These are phyloP conservation scores for Brassica juncea DNA, from an alignment of 345 rosid genomes.

Conservation along the genomic window DNA sequence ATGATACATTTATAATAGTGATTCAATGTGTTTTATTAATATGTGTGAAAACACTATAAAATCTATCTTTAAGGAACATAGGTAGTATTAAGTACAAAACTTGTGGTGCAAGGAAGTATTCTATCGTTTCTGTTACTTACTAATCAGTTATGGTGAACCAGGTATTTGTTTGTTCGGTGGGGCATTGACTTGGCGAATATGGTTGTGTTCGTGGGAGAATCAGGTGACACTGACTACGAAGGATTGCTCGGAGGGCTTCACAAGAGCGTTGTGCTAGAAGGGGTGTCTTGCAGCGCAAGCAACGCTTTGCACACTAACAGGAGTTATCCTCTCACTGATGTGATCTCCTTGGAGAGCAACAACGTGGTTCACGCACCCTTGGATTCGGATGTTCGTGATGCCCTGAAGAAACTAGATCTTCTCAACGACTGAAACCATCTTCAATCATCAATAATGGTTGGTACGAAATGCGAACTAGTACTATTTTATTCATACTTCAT, in stretches of 20 bases:
- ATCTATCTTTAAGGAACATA: too few species aligned
- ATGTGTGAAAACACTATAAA: too few species aligned
- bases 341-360: conserved; percentile 67
- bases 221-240: conserved; percentile 96
- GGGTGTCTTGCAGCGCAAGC: conserved; percentile 59
- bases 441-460: conserved; percentile 16
- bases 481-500: conserved; percentile 5
- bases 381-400: conserved; percentile 53
- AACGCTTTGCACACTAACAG: conserved; percentile 62
- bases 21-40: too few species aligned
- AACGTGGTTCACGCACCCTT: conserved; percentile 58
- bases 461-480: conserved; percentile 6
- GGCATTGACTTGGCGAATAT: conserved; percentile 78
- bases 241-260: conserved; percentile 89
- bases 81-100: background rate
- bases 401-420: conserved; percentile 62
- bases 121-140: background rate
- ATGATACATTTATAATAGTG: background rate
- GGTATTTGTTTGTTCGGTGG: conserved; percentile 93
- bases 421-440: conserved; percentile 36
- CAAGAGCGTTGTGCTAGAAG: conserved; percentile 69
- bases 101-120: background rate
- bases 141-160: conserved; percentile 32
- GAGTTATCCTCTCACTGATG: conserved; percentile 82
- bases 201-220: conserved; percentile 89